phyloP scores from a whole-genome alignment of 805 yeast species.

The Wickerhamomyces rabaulensis region DNA sequence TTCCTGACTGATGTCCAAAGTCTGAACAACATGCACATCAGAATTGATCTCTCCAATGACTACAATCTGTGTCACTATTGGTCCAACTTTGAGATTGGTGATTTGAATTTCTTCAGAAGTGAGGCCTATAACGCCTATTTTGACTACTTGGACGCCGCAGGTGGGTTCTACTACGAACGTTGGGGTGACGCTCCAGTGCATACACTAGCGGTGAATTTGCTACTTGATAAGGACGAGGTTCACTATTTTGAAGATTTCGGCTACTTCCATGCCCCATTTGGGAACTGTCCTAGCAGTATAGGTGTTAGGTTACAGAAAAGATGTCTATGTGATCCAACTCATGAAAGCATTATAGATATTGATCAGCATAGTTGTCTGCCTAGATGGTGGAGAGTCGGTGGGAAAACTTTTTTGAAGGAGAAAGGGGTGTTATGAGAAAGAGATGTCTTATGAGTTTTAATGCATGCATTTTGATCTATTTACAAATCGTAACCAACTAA shows the following conservation, averaged over 20 bases:
- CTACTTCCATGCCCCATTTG: constrained; percentile 68
- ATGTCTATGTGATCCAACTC: constrained; percentile 54
- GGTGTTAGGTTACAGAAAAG: constrained; percentile 47
- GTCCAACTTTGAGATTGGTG: constrained; percentile 81
- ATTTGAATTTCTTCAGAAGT: constrained; percentile 63
- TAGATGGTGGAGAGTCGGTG: constrained; percentile 76
- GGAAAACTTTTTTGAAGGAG: constrained; percentile 49
- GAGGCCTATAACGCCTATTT: constrained; percentile 59
- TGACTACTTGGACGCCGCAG: constrained; percentile 55
- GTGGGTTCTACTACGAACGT: constrained; percentile 80
- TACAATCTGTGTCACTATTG: constrained; percentile 84
- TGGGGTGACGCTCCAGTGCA: constrained; percentile 98
- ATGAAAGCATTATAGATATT: constrained; percentile 38
- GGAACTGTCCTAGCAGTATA: constrained; percentile 51
- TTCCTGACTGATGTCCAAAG: constrained; percentile 48
- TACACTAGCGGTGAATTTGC: constrained; percentile 57
- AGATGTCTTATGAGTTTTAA: not conserved
- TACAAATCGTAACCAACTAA: too few species aligned
- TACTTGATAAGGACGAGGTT: constrained; percentile 54
- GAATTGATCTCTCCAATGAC: constrained; percentile 35
- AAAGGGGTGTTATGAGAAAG: constrained; percentile 16
- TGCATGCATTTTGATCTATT: not conserved
- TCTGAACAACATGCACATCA: constrained; percentile 28
- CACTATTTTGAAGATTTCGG: constrained; percentile 83
- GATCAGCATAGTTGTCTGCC: constrained; percentile 55